These are phyloP conservation scores for Paulownia fortunei DNA, from an alignment of 257 asterid species.

Conservation along the genomic window DNA sequence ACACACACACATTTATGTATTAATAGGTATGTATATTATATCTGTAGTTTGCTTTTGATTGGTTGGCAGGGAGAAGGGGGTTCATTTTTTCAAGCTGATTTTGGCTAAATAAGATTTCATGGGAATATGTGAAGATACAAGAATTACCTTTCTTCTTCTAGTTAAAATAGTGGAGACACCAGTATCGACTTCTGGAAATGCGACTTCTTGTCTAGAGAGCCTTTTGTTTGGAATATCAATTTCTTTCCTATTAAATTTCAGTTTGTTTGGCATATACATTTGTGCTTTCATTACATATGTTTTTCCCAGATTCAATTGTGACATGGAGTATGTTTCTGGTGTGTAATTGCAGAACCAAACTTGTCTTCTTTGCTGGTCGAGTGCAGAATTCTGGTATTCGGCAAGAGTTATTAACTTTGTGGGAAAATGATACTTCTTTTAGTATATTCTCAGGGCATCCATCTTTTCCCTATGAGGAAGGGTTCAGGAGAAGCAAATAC, in stretches of 20 bases:
- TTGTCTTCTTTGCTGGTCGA: conserved; percentile 78
- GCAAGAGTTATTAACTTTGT: conserved; percentile 49
- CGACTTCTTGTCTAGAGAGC: neutral
- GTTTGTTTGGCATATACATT: neutral
- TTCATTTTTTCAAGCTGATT: neutral
- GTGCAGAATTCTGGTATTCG: conserved; percentile 65
- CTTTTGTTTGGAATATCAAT: neutral
- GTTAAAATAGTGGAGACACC: neutral
- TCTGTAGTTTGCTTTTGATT: neutral
- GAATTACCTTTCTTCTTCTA: neutral
- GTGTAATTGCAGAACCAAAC: conserved; percentile 55
- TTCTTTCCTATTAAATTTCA: neutral
- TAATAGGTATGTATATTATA: neutral
- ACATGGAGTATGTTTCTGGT: neutral
- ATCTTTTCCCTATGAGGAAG: conserved; percentile 65
- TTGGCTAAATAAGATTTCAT: neutral
- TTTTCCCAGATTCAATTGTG: neutral
- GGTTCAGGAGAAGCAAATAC: conserved; percentile 71
- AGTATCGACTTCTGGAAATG: too few relatives aligned
- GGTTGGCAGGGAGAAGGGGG: too few relatives aligned
- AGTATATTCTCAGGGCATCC: conserved; percentile 58
- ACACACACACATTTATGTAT: neutral
- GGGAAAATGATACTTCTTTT: conserved; percentile 66
- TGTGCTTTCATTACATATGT: neutral
- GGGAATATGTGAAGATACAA: neutral